Evolutionary conservation across 371 early-diverging fungal species (phyloP), one percentile per base, ranked within the genome.

Genomic region (Mucor velutinosus): DNA sequence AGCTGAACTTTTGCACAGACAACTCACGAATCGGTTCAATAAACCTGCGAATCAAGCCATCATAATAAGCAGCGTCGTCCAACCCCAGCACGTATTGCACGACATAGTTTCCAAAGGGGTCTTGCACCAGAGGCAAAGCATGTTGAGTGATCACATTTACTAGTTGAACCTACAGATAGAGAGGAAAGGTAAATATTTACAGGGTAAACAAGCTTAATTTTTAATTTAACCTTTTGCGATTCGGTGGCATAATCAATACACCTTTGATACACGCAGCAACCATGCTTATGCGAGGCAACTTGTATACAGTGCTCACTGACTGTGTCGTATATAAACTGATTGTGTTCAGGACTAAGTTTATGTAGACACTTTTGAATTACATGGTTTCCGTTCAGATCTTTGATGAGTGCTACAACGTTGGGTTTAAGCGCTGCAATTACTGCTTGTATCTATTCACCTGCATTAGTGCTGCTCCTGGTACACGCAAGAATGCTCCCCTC

Each of bases 81-180:
- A 95, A 82, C 61, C 97, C 98, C 60, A 97, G 80, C 4, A 97
- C 92, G 56, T 97, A 95, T 81, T 99, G 99, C 19, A 99, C 95
- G 6, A 99, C 99, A 71, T 99, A 99, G 81, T 99, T 99, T 39
- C 96, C 99, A 79, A 94, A 99, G 51, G 96, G 97, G 76, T 97
- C 96, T 60, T 86, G 94, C 25, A 98, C 96, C 32, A 94, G 79
- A 0, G 89, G 76, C 11, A 97, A 80, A 0, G 91, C 92, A 76
- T 96, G 82, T 23, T 78, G 80, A n/a, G 90, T 90, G 53, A 96
- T 91, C 43, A 87, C 93, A 7, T 79, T 78, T 11, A 92, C 94
- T n/a, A 95, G 80, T 77, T 93, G 94, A 15, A 61, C 63, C 67
- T 70, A 61, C n/a, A 7, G 35, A 7, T 2, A 27, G 12, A 53